Base-by-base conservation (phyloP, 257 asterid species). In the Solanum tarapatanum region DNA sequence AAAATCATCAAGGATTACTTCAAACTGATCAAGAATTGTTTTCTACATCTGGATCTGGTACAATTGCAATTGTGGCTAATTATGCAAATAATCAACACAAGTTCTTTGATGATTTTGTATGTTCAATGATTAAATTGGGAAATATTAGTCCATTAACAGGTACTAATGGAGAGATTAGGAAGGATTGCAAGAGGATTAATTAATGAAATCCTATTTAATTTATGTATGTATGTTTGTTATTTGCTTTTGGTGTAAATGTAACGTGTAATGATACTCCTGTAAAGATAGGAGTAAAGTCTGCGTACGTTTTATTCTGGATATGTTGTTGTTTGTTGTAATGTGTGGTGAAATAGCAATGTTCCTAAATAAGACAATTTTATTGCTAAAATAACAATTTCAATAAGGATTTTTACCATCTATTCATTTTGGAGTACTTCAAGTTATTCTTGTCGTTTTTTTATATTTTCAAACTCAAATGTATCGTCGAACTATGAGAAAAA, bases 101-200 rank as follows among this genome's bases (percentile, higher is more conserved):
- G 87, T 96, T 96, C 95, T 93, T 94, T 28, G 66, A 48, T 73
- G 95, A 93, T 82, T 95, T 96, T 21, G 91, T 76, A 11, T 87
- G 45, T 33, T 92, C 96, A 32, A 96, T 96, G 95, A 90, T 96
- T 77, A 94, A 92, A 88, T 92, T 94, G 98, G 98, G 94, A 8
- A 94, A 89, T 85, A 89, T 94, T 16, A 84, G 94, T 51, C 90
- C 94, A 21, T 72, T 96, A 35, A 95, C 93, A 1, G 99, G 96
- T 39, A 87, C 91, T 6, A 60, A 84, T 36, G 99, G 99, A 62
- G 89, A 96, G 91, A 90, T 96, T 55, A 87, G 99, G 79, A 92
- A 82, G 86, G 92, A 96, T 84, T 96, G 99, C 37, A 93, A 94
- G 92, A 92, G 90, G 86, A 88, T 90, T 3, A 95, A 94, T 88